Evolutionary conservation across 2,329 filamentous ascomycete species (phyloP).

Genomic region (Colletotrichum sp.): DNA sequence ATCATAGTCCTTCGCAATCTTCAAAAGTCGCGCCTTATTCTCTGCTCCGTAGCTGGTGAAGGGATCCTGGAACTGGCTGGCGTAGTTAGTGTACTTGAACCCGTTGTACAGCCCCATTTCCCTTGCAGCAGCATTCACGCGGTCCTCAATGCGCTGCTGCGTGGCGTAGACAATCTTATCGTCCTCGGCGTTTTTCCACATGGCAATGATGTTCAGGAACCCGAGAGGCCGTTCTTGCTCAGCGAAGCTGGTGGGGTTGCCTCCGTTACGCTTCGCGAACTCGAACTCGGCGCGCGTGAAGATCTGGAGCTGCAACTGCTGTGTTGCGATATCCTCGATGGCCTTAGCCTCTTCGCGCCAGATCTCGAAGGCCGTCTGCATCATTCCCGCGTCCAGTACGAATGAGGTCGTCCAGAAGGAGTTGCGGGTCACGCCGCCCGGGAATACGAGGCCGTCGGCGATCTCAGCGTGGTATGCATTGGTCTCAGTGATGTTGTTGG

Average conservation of each 20-base stretch:
- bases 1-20: conserved; percentile 40
- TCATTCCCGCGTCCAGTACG: neutral
- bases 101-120: conserved; percentile 36
- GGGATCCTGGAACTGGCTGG: conserved; percentile 38
- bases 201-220: conserved; percentile 25
- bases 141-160: conserved; percentile 29
- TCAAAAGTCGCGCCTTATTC: conserved; percentile 37
- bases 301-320: conserved; percentile 38
- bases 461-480: conserved; percentile 24
- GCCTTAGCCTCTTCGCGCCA: conserved; percentile 21
- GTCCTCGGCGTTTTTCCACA: conserved; percentile 32
- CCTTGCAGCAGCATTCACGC: conserved; percentile 30
- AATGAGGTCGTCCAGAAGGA: conserved; percentile 26
- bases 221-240: conserved; percentile 21
- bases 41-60: conserved; percentile 42
- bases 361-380: neutral
- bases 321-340: conserved; percentile 24
- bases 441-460: conserved; percentile 4
- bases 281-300: conserved; percentile 40
- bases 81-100: conserved; percentile 54
- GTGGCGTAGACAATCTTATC: conserved; percentile 36
- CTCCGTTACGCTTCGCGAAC: conserved; percentile 31
- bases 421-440: neutral
- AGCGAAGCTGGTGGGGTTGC: conserved; percentile 34
- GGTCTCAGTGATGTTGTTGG: neutral